These are phyloP conservation scores for Golubevia pallescens DNA, from an alignment of 1,284 basidiomycete genomes.

Conservation along the genomic window DNA sequence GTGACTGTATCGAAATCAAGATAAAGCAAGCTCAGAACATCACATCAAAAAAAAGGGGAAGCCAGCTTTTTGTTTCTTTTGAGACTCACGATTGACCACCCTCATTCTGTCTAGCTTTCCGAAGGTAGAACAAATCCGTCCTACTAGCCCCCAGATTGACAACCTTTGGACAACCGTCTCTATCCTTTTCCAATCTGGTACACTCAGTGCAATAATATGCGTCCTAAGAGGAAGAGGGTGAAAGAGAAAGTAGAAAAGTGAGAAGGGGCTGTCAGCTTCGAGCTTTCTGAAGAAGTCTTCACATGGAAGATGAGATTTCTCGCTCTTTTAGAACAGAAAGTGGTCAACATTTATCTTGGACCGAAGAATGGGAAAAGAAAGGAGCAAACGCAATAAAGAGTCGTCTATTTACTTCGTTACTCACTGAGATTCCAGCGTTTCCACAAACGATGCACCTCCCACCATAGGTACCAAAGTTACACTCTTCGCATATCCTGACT, in stretches of 20 bases:
- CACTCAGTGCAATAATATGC: conserved; percentile 69
- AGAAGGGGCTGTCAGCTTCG: background rate
- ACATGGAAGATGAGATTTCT: background rate
- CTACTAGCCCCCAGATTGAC: conserved; percentile 82
- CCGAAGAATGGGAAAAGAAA: too few species aligned
- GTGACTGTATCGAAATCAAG: too few species aligned
- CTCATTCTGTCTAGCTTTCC: conserved; percentile 39
- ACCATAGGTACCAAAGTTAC: conserved; percentile 94
- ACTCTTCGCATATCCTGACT: conserved; percentile 98
- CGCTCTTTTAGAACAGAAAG: background rate
- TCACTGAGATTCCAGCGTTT: conserved; percentile 49
- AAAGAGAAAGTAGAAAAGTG: background rate
- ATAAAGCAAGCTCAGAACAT: too few species aligned
- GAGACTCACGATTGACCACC: conserved; percentile 27
- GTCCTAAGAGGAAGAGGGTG: conserved; percentile 24
- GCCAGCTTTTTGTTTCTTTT: too few species aligned
- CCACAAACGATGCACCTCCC: conserved; percentile 93
- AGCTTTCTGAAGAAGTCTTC: background rate
- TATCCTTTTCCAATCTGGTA: conserved; percentile 91
- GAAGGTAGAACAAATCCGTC: conserved; percentile 46
- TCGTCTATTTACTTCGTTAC: conserved; percentile 6
- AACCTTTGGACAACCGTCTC: conserved; percentile 98
- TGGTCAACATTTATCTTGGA: too few species aligned
- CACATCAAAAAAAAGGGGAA: too few species aligned
- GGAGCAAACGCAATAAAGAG: too few species aligned